Evolutionary conservation across 2,329 filamentous ascomycete genomes (phyloP), one percentile per base, ranked within the genome.

Genomic region (Xylariaceae sp.): DNA sequence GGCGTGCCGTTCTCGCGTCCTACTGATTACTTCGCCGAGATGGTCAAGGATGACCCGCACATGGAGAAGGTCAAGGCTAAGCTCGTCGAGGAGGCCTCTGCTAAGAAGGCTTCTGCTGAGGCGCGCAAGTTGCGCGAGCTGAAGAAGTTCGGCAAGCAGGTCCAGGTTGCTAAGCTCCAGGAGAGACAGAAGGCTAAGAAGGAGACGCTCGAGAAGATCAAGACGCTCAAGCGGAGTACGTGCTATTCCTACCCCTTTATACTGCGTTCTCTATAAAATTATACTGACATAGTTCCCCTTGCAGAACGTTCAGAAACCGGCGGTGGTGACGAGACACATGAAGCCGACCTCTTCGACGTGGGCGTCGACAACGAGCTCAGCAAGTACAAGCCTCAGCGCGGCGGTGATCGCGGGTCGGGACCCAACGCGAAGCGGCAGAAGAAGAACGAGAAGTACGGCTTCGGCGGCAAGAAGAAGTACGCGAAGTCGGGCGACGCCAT

Each of bases 81-180:
- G 82, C 80, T 97, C 69, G 83, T 96, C 63, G 92, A 97, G 70
- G 91, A 95, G 71, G 94, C 93, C 0, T 90, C 93, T 9, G 82
- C 86, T 62, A 96, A 96, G 82, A 96, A 96, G 80, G 93, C 94
- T 0, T 84, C 91, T 34, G 87, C 89, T 23, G 94, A 99, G 75
- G 94, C 94, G 5, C 85, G 92, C 73, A 92, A 92, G 77, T 88
- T 93, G 78, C 83, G 94, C 64, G 94, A 99, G 74, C 81, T 97
- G 70, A 97, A 97, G 86, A 99, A 97, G 79, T 99, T 97, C 73
- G 94, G 94, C 73, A 99, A 99, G 80, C 90, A 96, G 75, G 94
- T 97, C 56, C 94, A 99, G 80, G 85, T 96, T 61, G 92, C 92
- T 61, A 97, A 96, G 80, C 78, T 96, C 74, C 93, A 97, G 77